Evolutionary conservation across 441 rosid genomes (phyloP).

Genomic region (Isatis lusitanica): DNA sequence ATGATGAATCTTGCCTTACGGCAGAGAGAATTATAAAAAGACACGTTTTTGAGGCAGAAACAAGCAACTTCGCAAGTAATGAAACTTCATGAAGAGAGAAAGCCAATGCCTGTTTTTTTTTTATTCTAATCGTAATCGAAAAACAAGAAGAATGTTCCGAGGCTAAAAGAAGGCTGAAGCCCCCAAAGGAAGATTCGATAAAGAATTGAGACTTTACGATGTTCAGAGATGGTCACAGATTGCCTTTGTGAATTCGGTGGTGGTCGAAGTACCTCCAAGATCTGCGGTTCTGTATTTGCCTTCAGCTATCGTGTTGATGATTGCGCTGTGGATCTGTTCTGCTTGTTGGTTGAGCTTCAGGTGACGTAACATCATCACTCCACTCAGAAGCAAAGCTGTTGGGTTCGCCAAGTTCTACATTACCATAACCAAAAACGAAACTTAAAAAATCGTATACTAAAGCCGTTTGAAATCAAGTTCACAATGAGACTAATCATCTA

Average conservation of each 20-base stretch:
- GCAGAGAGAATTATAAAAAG: slow-evolving; percentile 3
- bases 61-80: background rate
- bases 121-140: slow-evolving; percentile 21
- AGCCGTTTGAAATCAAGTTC: background rate
- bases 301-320: slow-evolving; percentile 74
- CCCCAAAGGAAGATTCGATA: background rate
- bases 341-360: slow-evolving; percentile 73
- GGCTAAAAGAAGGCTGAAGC: background rate
- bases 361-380: slow-evolving; percentile 84
- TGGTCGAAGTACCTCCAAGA: slow-evolving; percentile 73
- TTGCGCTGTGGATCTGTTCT: slow-evolving; percentile 71
- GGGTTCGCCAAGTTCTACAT: slow-evolving; percentile 83
- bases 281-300: slow-evolving; percentile 86
- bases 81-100: background rate
- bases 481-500: background rate
- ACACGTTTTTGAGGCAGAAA: slow-evolving; percentile 12
- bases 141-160: slow-evolving; percentile 4
- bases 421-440: background rate
- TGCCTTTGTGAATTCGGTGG: slow-evolving; percentile 80
- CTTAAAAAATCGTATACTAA: background rate
- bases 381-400: slow-evolving; percentile 77
- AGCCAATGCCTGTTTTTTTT: background rate
- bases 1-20: slow-evolving; percentile 19
- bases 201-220: slow-evolving; percentile 23
- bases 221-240: slow-evolving; percentile 71